Conservation (phyloP, 2,329 filamentous ascomycete species). For the Aspergillus tanneri region DNA sequence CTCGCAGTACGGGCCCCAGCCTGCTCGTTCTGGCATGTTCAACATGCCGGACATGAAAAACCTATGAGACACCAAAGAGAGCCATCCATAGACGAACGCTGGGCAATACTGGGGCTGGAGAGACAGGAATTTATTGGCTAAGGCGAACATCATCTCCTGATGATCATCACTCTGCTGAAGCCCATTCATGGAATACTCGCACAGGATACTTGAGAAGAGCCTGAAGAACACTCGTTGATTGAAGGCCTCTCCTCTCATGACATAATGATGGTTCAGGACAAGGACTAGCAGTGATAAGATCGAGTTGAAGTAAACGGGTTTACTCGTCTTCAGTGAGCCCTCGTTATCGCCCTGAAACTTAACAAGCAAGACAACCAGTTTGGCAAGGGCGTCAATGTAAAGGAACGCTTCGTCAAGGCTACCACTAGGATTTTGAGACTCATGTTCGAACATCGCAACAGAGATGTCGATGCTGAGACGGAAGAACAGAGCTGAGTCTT, state of each 20-base stretch:
- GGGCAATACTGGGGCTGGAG: slow-evolving; percentile 76
- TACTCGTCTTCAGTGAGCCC: slow-evolving; percentile 60
- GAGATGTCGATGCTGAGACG: slow-evolving; percentile 78
- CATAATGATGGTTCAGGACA: slow-evolving; percentile 80
- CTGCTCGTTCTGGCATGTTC: slow-evolving; percentile 62
- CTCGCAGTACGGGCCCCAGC: slow-evolving; percentile 74
- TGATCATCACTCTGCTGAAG: slow-evolving; percentile 62
- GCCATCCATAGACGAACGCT: slow-evolving; percentile 82
- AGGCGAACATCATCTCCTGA: slow-evolving; percentile 67
- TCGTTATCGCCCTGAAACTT: slow-evolving; percentile 65
- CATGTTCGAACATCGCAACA: slow-evolving; percentile 73
- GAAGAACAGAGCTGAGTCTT: slow-evolving; percentile 77
- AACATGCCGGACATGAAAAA: slow-evolving; percentile 79
- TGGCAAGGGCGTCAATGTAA: slow-evolving; percentile 77
- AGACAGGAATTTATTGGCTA: slow-evolving; percentile 69
- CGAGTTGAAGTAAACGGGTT: slow-evolving; percentile 71
- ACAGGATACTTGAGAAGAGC: slow-evolving; percentile 78
- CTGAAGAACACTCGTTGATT: slow-evolving; percentile 90
- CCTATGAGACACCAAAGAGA: slow-evolving; percentile 77
- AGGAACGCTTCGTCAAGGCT: slow-evolving; percentile 61
- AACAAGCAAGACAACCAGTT: slow-evolving; percentile 73
- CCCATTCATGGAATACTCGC: slow-evolving; percentile 64
- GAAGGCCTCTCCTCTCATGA: slow-evolving; percentile 75
- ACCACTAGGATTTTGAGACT: slow-evolving; percentile 60
- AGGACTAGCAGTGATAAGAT: slow-evolving; percentile 75